A percentile compares a stretch with the other conserved stretches of the same genome.
Evolutionary conservation across 2,329 filamentous ascomycete genomes (phyloP).

Genomic region (Hymenoscyphus salicellus): DNA sequence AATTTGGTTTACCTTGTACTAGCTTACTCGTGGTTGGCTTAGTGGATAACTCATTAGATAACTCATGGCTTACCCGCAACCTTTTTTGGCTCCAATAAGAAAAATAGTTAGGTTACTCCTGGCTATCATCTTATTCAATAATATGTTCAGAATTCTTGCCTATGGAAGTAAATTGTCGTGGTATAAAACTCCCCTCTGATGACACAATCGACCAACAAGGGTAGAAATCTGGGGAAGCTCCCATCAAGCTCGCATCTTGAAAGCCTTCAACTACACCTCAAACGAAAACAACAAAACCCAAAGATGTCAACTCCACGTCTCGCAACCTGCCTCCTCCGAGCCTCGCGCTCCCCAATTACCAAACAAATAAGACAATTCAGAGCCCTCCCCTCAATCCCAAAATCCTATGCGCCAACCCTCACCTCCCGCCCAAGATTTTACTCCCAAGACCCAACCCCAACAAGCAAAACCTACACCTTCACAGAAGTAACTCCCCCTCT

Average conservation of each 20-base stretch:
- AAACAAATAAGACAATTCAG: constrained; percentile 14
- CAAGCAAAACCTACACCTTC: constrained; percentile 22
- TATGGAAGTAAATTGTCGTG: background rate
- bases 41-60: too few relatives aligned
- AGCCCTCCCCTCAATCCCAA: constrained; percentile 8
- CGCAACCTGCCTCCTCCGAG: constrained; percentile 19
- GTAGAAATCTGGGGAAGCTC: background rate
- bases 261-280: background rate
- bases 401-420: background rate
- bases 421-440: background rate
- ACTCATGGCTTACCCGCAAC: too few relatives aligned
- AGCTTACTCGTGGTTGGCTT: too few relatives aligned
- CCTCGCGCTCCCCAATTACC: constrained; percentile 16
- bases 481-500: constrained; percentile 17
- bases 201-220: constrained; percentile 1
- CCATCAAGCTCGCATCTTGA: background rate
- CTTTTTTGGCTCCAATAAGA: background rate
- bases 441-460: constrained; percentile 9
- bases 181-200: background rate
- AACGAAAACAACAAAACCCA: constrained; percentile 8
- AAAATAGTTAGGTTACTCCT: background rate
- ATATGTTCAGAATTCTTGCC: too few relatives aligned
- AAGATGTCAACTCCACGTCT: constrained; percentile 25
- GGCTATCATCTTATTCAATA: too few relatives aligned
- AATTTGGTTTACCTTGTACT: too few relatives aligned